These are phyloP conservation scores for Phytophthora chlamydospora DNA, from an alignment of 352 stramenopile species.

Conservation along the genomic window DNA sequence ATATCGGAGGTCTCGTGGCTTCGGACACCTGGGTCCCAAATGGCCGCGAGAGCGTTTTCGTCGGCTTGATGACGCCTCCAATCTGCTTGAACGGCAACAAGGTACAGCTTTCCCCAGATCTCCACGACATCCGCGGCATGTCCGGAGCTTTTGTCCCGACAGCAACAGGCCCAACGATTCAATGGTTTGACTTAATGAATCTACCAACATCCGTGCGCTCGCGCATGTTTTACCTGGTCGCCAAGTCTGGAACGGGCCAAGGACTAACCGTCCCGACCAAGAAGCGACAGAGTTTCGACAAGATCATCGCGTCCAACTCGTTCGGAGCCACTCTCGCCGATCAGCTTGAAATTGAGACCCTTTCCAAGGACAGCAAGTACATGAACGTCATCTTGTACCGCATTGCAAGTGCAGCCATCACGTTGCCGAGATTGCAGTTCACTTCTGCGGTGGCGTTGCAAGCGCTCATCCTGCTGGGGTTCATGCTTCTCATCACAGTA, in stretches of 20 bases:
- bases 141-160: slow-evolving; percentile 22
- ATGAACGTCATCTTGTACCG: slow-evolving; percentile 39
- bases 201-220: slow-evolving; percentile 28
- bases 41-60: slow-evolving; percentile 35
- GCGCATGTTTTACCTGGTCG: slow-evolving; percentile 40
- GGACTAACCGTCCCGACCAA: slow-evolving; percentile 38
- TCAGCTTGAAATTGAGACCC: slow-evolving; percentile 35
- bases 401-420: slow-evolving; percentile 30
- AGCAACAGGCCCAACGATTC: slow-evolving; percentile 19
- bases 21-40: slow-evolving; percentile 43
- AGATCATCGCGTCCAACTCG: slow-evolving; percentile 36
- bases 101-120: slow-evolving; percentile 18
- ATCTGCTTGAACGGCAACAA: slow-evolving; percentile 23
- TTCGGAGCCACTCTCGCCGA: slow-evolving; percentile 39
- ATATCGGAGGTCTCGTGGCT: slow-evolving; percentile 39
- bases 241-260: slow-evolving; percentile 28
- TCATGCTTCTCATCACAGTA: slow-evolving; percentile 35
- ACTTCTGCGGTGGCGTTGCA: slow-evolving; percentile 43
- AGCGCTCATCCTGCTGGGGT: slow-evolving; percentile 32
- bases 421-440: slow-evolving; percentile 39
- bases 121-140: slow-evolving; percentile 23
- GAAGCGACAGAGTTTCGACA: slow-evolving; percentile 42
- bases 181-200: slow-evolving; percentile 44
- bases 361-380: slow-evolving; percentile 26
- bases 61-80: slow-evolving; percentile 25